These are phyloP conservation scores for Pyrenophora graminea DNA, from an alignment of 2,329 filamentous ascomycete genomes.

Conservation along the genomic window DNA sequence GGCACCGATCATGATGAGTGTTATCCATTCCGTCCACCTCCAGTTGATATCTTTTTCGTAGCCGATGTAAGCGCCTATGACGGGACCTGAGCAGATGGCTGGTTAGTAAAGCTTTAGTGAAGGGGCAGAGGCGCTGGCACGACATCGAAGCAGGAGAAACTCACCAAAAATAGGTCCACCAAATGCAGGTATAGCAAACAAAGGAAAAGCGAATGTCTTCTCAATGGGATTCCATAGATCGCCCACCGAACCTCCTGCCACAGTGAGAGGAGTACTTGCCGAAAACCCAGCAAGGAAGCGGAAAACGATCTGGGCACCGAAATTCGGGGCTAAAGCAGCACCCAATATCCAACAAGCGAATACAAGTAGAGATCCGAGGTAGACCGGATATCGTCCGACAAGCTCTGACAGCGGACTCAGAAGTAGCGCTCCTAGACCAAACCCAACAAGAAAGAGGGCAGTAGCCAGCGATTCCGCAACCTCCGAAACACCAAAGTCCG, in stretches of 20 bases:
- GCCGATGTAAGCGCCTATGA: constrained; percentile 40
- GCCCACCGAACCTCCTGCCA: constrained; percentile 24
- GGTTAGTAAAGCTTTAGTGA: neutral
- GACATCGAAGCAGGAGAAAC: neutral
- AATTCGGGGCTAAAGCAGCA: constrained; percentile 47
- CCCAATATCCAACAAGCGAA: constrained; percentile 42
- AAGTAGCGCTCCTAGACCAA: constrained; percentile 50
- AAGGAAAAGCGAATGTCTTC: constrained; percentile 30
- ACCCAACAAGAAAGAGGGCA: constrained; percentile 52
- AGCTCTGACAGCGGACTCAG: constrained; percentile 56
- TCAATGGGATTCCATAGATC: constrained; percentile 30
- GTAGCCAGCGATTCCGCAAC: constrained; percentile 55
- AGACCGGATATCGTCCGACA: constrained; percentile 48
- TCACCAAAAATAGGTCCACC: constrained; percentile 22
- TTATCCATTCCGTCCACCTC: constrained; percentile 36
- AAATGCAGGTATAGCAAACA: constrained; percentile 26
- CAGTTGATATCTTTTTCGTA: constrained; percentile 25
- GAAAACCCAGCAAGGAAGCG: constrained; percentile 57
- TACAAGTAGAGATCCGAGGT: constrained; percentile 27
- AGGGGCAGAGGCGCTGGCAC: no score
- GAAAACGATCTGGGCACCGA: constrained; percentile 55
- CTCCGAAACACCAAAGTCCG: constrained; percentile 50
- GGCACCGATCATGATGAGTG: constrained; percentile 26
- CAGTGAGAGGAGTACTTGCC: constrained; percentile 43
- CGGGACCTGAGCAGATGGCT: constrained; percentile 48